phyloP scores from a whole-genome alignment of 441 rosid species.

The Arabidopsis hybrid region DNA sequence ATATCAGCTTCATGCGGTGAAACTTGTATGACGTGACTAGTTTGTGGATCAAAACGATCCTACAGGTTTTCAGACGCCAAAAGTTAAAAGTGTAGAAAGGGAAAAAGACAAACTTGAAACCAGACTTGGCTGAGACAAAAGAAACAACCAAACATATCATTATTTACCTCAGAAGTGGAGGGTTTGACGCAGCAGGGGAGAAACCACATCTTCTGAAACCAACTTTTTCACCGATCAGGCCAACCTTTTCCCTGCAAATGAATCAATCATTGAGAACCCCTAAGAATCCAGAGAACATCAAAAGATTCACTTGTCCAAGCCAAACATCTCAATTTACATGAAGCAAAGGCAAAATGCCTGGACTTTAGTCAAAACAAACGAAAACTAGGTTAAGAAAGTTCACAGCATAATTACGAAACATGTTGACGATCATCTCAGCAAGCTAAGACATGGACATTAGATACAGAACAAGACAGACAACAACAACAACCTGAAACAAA shows the following conservation, averaged over 20 bases:
- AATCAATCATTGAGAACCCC: constrained; percentile 6
- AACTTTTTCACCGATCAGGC: constrained; percentile 6
- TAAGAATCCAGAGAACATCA: background rate
- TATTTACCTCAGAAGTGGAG: constrained; percentile 27
- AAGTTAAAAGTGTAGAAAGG: background rate
- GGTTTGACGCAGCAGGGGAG: constrained; percentile 37
- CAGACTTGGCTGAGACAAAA: background rate
- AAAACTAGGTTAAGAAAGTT: constrained; percentile 2
- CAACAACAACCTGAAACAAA: background rate
- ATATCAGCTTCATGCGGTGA: constrained; percentile 5
- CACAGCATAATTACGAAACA: constrained; percentile 2
- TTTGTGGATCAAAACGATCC: constrained; percentile 12
- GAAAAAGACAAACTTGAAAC: background rate
- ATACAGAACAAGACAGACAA: constrained; percentile 9
- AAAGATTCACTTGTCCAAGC: background rate
- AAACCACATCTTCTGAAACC: constrained; percentile 39
- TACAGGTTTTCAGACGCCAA: constrained; percentile 14
- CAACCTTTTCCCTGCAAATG: constrained; percentile 18
- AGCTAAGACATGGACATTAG: constrained; percentile 7
- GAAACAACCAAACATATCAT: constrained; percentile 6
- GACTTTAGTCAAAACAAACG: background rate
- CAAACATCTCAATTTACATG: background rate
- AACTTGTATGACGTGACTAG: background rate
- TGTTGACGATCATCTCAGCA: background rate
- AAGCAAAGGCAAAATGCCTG: constrained; percentile 18